Percentiles rank a stretch among this genome's conserved stretches.
These are phyloP conservation scores for Aspergillus calidoustus DNA, from an alignment of 2,329 filamentous ascomycete genomes.

Conservation along the genomic window DNA sequence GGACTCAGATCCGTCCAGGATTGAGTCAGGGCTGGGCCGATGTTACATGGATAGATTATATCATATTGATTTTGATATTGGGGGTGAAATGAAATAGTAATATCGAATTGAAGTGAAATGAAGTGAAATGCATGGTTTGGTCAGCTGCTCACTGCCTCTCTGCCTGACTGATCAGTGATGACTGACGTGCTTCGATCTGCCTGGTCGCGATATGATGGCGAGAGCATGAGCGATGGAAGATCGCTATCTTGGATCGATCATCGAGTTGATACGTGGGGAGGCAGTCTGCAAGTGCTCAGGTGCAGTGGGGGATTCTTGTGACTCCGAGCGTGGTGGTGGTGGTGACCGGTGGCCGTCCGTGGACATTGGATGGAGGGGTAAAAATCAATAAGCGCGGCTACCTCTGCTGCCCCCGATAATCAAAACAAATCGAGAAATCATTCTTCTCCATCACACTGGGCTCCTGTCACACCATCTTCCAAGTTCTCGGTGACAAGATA, in stretches of 20 bases:
- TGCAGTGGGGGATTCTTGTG: not conserved
- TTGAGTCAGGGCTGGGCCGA: not conserved
- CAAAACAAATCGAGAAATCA: not conserved
- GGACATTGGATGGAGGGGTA: too few relatives aligned
- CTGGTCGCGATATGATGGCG: not conserved
- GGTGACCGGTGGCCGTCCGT: not conserved
- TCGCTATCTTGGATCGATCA: not conserved
- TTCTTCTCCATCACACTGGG: not conserved
- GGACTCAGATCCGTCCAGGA: not conserved
- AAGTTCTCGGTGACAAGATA: not conserved
- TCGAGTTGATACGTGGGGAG: not conserved
- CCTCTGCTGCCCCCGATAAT: not conserved
- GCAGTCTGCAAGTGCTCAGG: not conserved
- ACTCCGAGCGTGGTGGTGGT: not conserved
- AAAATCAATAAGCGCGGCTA: not conserved
- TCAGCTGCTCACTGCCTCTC: not conserved
- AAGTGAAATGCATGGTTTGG: not conserved
- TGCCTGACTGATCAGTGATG: not conserved
- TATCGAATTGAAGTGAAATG: too few relatives aligned
- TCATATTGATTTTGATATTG: too few relatives aligned
- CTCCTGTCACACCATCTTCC: not conserved
- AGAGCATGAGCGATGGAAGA: not conserved
- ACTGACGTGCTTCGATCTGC: not conserved
- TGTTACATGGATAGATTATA: not conserved
- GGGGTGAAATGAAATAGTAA: too few relatives aligned